Evolutionary conservation across 2,329 filamentous ascomycete species (phyloP), one percentile per base, ranked within the genome.

Genomic region (Phaeosphaeria sp.): DNA sequence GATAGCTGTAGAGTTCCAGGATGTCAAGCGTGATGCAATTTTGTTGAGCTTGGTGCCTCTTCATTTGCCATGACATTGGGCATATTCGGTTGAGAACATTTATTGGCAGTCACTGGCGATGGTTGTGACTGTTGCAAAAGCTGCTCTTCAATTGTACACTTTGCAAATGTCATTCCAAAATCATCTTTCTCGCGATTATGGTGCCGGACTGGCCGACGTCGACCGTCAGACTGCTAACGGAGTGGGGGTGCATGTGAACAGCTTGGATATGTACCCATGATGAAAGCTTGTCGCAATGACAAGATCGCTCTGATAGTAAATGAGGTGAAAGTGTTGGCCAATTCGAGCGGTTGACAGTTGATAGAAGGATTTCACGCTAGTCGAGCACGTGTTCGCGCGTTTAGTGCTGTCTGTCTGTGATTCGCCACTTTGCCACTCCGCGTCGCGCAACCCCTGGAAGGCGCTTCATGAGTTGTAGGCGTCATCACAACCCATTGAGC

Each of bases 331-430:
- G 25, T n/a, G n/a, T n/a, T n/a, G n/a, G n/a, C n/a, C n/a, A n/a
- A 27, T 5, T 27, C 15, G 20, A 45, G 6, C 21, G 18, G 6
- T 45, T 18, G 20, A n/a, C 13, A 15, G 36, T n/a, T n/a, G n/a
- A n/a, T n/a, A n/a, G n/a, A n/a, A n/a, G n/a, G n/a, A n/a, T n/a
- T n/a, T n/a, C n/a, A n/a, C n/a, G n/a, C n/a, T n/a, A n/a, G n/a
- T n/a, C n/a, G n/a, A n/a, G 11, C 44, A 48, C 44, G 51, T 53
- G 44, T 30, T 21, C 17, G 25, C 43, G 51, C 33, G 51, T 48
- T 42, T 27, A n/a, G 21, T 3, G 20, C 30, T 20, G 20, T 20
- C n/a, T n/a, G n/a, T 15, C 2, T 39, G 15, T 4, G 36, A 39
- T 4, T 36, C 20, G 44, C 33, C 30, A 42, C 27, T 42, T 36